Evolutionary conservation across 202 grass and related monocot species (phyloP), one percentile per base, ranked within the genome.

Genomic region (Alloteropsis angusta): DNA sequence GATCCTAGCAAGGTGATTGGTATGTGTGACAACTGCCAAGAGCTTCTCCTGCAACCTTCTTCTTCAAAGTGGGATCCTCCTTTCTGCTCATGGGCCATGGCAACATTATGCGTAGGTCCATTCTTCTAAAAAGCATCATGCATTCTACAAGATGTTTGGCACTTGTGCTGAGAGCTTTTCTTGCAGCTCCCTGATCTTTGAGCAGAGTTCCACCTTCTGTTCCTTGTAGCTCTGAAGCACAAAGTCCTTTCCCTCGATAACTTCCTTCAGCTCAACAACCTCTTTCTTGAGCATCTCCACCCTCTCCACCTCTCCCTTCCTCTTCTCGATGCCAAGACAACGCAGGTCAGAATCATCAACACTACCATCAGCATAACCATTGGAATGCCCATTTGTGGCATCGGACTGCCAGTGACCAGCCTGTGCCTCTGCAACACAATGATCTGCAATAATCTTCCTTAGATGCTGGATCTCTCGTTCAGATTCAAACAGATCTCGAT

Each of bases 211-310:
- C 52, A 89, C 82, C 75, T 97, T 97, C 82, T 97, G 88, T 71
- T 93, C 88, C 86, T 93, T 97, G 82, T 93, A 97, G 82, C 77
- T 93, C 91, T 88, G 88, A 68, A 97, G 89, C 76, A 97, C 68
- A 78, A 93, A 97, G 48, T 97, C 91, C 75, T 97, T 97, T 25
- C 94, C 91, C 64, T 87, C 86, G 3, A 97, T 93, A 41, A 93
- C 91, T 72, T 97, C 94, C 88, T 83, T 91, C 53, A 97, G 78
- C n/a, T 92, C 94, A 36, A 85, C 46, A 2, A 97, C 91, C 59
- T 92, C 84, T 81, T 78, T 91, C 91, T 80, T 93, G 28, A 97
- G 81, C 78, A 90, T 89, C 76, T 93, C 94, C 57, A 90, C 72
- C 68, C 50, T 93, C 78, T 85, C 87, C 13, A 43, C 47, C 28